Percentiles rank a stretch among this genome's conserved stretches.
These are phyloP conservation scores for Epichloe scottii DNA, from an alignment of 2,329 filamentous ascomycete species.

Conservation along the genomic window DNA sequence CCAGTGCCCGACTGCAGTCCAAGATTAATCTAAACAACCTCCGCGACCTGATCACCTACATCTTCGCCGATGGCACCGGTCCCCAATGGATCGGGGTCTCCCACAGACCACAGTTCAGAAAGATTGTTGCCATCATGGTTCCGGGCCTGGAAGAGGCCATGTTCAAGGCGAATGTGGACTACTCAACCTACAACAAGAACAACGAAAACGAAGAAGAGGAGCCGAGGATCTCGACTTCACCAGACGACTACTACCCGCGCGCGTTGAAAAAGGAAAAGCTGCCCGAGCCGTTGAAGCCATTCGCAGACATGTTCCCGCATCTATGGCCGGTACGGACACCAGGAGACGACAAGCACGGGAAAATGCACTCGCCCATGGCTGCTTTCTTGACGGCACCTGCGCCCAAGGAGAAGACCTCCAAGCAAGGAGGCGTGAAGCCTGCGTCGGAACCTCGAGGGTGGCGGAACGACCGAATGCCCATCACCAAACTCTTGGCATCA, in stretches of 20 bases:
- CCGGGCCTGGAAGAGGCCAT: slow-evolving; percentile 84
- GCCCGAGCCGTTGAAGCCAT: slow-evolving; percentile 44
- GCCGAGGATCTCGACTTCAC: slow-evolving; percentile 26
- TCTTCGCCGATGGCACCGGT: slow-evolving; percentile 51
- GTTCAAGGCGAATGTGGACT: slow-evolving; percentile 55
- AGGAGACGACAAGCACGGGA: slow-evolving; percentile 69
- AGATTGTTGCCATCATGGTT: slow-evolving; percentile 83
- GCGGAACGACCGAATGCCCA: slow-evolving; percentile 65
- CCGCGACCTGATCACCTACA: slow-evolving; percentile 51
- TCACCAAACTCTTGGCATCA: slow-evolving; percentile 65
- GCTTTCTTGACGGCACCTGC: slow-evolving; percentile 68
- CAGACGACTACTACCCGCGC: slow-evolving; percentile 49
- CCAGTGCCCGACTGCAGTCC: slow-evolving; percentile 44
- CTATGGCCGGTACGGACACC: slow-evolving; percentile 83
- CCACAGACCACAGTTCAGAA: slow-evolving; percentile 53
- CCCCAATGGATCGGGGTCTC: slow-evolving; percentile 54
- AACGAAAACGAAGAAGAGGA: slow-evolving; percentile 16
- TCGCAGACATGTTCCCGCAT: slow-evolving; percentile 74
- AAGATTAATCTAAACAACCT: slow-evolving; percentile 51
- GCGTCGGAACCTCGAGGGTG: slow-evolving; percentile 52
- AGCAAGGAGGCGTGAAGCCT: slow-evolving; percentile 44
- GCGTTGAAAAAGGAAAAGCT: slow-evolving; percentile 37
- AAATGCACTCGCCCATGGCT: slow-evolving; percentile 76
- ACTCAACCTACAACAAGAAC: slow-evolving; percentile 30
- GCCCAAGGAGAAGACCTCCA: slow-evolving; percentile 50